These are phyloP conservation scores for Terana coerulea DNA, from an alignment of 768 basidiomycete species.

Conservation along the genomic window DNA sequence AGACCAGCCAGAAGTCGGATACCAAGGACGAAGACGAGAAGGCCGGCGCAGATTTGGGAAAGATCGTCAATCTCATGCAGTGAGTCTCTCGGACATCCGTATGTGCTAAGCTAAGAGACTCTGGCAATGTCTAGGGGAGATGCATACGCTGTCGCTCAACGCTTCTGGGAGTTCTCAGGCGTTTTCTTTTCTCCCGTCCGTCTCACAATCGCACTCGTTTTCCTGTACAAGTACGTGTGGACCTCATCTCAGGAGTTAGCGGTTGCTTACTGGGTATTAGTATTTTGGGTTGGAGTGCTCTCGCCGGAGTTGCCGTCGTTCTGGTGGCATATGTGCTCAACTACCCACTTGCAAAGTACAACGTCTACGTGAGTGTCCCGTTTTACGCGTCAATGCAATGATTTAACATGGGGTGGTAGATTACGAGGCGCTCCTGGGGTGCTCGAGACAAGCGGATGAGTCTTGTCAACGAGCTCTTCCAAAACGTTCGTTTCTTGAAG, in stretches of 20 bases:
- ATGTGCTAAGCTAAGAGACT: neutral
- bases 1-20: slow-evolving; percentile 27
- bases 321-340: slow-evolving; percentile 59
- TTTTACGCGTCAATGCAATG: neutral
- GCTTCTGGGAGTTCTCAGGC: slow-evolving; percentile 70
- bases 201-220: slow-evolving; percentile 61
- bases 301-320: slow-evolving; percentile 67
- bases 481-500: slow-evolving; percentile 70
- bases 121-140: slow-evolving; percentile 47
- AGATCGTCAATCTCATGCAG: slow-evolving; percentile 76
- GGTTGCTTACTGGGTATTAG: slow-evolving; percentile 31
- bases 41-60: slow-evolving; percentile 55
- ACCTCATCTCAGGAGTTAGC: neutral
- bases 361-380: slow-evolving; percentile 47
- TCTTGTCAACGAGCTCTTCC: slow-evolving; percentile 71
- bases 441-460: slow-evolving; percentile 68
- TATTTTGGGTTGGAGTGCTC: slow-evolving; percentile 73
- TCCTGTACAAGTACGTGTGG: slow-evolving; percentile 61
- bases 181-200: slow-evolving; percentile 62
- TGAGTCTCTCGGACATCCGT: slow-evolving; percentile 28
- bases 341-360: slow-evolving; percentile 64
- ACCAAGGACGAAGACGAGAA: slow-evolving; percentile 34
- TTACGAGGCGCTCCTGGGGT: slow-evolving; percentile 54
- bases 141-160: slow-evolving; percentile 63
- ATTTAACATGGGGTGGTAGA: too few relatives aligned